Evolutionary conservation across 495 filamentous ascomycete genomes (phyloP), one percentile per base, ranked within the genome.

Genomic region (Neurospora tetrasperma): DNA sequence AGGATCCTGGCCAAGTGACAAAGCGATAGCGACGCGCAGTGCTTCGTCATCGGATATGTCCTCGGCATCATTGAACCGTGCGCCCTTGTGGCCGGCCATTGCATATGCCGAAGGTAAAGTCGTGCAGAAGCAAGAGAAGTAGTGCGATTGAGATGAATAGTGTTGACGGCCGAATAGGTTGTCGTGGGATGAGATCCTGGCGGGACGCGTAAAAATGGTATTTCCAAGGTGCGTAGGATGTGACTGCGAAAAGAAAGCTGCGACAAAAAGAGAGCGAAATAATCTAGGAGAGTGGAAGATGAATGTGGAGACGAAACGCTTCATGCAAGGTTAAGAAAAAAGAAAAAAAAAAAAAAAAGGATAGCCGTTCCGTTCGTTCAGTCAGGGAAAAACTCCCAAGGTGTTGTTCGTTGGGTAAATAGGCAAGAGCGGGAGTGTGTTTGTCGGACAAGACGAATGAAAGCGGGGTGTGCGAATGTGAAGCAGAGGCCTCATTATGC

Each of bases 1-100:
- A 18, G 80, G 68, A 23, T 83, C 82, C 70, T 83, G 76, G 23
- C 80, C 79, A 2, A 84, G 78, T 1, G 83, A 86, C 41, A 85
- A 71, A 20, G 81, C 84, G 41, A 85, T 83, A 20, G 83, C 84
- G 20, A 83, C 80, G 31, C 80, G 77, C 7, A 86, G 72, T n/a
- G 80, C 83, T 41, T 84, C 84, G 42, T 86, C 85, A 35, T 86
- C 83, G 6, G 27, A 66, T 12, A 16, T 18, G 38, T 85, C 83
- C 10, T 77, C 77, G 16, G 68, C 73, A 41, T 79, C 79, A 42
- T 79, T 79, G 69, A 76, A 14, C 10, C 77, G 73, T 12, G 68
- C 42, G 1, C 71, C 74, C 2, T 66, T 7, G 40, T 71, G 18
- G 12, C 75, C 72, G 1, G 78, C 72, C 76, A 76, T 80, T 40